Conservation (phyloP, 352 stramenopile species). For the Sclerospora graminicola region DNA sequence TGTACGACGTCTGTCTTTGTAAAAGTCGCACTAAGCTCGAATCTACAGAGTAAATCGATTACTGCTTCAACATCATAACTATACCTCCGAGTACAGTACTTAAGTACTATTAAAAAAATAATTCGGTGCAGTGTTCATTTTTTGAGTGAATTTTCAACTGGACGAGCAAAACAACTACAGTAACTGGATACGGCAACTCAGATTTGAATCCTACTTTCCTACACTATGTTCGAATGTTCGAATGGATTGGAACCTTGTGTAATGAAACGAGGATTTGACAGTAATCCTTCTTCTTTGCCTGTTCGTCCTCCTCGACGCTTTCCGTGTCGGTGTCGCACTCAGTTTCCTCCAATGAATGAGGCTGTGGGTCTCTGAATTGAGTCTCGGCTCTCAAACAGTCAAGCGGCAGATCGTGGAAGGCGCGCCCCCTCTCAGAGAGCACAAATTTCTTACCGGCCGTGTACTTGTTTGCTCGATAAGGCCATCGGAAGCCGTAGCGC, state of each 20-base stretch:
- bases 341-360: not conserved
- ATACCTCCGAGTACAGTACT: too few species aligned
- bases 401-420: conserved; percentile 6
- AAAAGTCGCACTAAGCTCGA: too few species aligned
- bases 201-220: not conserved
- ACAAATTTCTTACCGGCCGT: conserved; percentile 1
- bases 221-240: too few species aligned
- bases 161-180: too few species aligned
- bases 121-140: too few species aligned
- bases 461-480: conserved; percentile 14
- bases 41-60: too few species aligned
- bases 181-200: not conserved
- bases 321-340: conserved; percentile 14
- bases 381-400: conserved; percentile 3
- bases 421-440: conserved; percentile 2
- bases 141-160: too few species aligned
- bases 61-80: too few species aligned
- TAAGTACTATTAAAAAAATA: too few species aligned
- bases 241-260: conserved; percentile 2
- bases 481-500: conserved; percentile 11
- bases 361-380: too few species aligned
- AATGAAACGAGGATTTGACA: conserved; percentile 3
- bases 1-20: too few species aligned
- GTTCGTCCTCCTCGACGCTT: conserved; percentile 7
- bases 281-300: conserved; percentile 3